Conservation (phyloP, 106 monocot genomes). For the Cymbidium sinense region DNA sequence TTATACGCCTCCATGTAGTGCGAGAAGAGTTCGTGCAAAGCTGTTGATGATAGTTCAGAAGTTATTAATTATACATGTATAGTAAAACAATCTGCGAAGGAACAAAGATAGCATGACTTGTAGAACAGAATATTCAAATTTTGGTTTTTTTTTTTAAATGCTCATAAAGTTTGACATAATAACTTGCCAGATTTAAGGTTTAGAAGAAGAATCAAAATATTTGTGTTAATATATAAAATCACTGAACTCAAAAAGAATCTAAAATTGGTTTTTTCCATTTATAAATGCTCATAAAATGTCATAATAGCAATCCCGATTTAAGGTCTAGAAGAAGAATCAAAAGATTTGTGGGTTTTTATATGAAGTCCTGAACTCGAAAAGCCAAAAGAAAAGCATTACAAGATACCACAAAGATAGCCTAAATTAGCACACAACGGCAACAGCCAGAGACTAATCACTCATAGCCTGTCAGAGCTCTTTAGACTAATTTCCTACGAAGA, state of each 20-base stretch:
- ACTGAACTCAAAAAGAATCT: background rate
- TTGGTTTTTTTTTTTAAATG: background rate
- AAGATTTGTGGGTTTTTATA: background rate
- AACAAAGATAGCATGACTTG: background rate
- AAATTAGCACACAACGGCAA: too few relatives aligned
- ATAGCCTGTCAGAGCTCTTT: too few relatives aligned
- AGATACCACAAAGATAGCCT: too few relatives aligned
- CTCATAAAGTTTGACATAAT: background rate
- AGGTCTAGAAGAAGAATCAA: background rate
- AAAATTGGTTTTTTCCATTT: background rate
- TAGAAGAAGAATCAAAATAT: background rate
- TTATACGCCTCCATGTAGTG: constrained; percentile 96
- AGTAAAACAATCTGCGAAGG: background rate
- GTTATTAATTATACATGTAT: background rate
- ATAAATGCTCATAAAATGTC: background rate
- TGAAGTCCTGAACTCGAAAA: background rate
- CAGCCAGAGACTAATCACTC: too few relatives aligned
- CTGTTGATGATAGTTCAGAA: constrained; percentile 26
- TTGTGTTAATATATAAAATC: background rate
- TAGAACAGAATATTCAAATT: background rate
- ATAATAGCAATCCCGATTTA: background rate
- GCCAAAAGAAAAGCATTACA: too few relatives aligned
- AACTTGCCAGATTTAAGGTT: background rate
- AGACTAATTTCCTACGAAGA: too few relatives aligned
- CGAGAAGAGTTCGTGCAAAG: constrained; percentile 73